phyloP scores from a whole-genome alignment of 2,329 filamentous ascomycete genomes.

The Fusarium equiseti region DNA sequence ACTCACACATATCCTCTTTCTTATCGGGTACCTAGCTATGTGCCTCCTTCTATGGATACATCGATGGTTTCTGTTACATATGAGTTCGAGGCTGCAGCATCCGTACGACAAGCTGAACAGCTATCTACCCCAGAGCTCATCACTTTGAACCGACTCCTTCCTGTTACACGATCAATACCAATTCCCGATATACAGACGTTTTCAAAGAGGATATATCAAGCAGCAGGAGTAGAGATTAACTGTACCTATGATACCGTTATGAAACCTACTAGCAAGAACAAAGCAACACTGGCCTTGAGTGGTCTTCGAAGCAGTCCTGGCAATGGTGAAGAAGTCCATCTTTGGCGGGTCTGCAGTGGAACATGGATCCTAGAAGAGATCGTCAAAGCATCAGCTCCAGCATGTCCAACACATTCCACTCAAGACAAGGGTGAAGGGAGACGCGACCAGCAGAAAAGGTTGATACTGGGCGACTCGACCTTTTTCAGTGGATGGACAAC shows the following conservation, averaged over 20 bases:
- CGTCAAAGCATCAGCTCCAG: constrained; percentile 77
- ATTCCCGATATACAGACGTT: constrained; percentile 80
- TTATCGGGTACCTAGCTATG: constrained; percentile 81
- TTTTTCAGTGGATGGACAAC: constrained; percentile 91
- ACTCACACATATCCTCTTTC: constrained; percentile 80
- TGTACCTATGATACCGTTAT: constrained; percentile 84
- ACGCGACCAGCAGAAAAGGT: constrained; percentile 67
- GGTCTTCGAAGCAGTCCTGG: constrained; percentile 79
- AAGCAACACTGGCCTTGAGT: constrained; percentile 19
- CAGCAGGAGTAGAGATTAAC: constrained; percentile 87
- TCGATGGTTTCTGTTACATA: constrained; percentile 80
- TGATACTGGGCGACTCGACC: constrained; percentile 81
- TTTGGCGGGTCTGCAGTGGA: constrained; percentile 89
- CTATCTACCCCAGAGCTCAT: constrained; percentile 56
- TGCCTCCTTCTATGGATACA: constrained; percentile 83
- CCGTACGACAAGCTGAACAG: constrained; percentile 66
- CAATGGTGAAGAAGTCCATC: constrained; percentile 72
- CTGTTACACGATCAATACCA: constrained; percentile 80
- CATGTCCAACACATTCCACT: constrained; percentile 77
- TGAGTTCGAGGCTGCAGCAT: constrained; percentile 75
- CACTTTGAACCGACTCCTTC: constrained; percentile 73
- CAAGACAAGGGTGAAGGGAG: not conserved
- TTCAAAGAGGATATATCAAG: constrained; percentile 78
- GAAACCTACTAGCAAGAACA: constrained; percentile 82
- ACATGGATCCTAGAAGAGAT: constrained; percentile 93